Percentiles rank a stretch among this genome's conserved stretches.
Conservation (phyloP, 2,329 filamentous ascomycete species). For the Sporothrix curviconia region DNA sequence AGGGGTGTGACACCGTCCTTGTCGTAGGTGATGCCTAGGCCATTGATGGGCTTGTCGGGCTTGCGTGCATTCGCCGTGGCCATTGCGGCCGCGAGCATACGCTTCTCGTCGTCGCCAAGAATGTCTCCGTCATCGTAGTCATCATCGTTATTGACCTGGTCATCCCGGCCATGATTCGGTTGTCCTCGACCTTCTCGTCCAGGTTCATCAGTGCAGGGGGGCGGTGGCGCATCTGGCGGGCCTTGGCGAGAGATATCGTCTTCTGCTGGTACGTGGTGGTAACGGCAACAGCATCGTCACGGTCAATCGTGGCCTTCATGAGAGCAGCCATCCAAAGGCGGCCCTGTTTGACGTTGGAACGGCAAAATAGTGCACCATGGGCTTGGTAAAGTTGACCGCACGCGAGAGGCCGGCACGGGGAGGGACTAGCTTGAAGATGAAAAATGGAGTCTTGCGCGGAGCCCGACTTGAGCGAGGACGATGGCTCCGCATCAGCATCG, state of each 20-base stretch:
- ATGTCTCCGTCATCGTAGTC: conserved; percentile 14
- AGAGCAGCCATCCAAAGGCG: conserved; percentile 96
- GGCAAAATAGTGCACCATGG: conserved; percentile 94
- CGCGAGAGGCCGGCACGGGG: conserved; percentile 80
- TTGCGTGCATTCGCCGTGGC: conserved; percentile 20
- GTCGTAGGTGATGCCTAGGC: conserved; percentile 33
- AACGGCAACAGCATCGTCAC: conserved; percentile 71
- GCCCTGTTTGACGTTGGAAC: conserved; percentile 85
- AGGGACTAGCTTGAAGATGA: conserved; percentile 97
- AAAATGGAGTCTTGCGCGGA: conserved; percentile 57
- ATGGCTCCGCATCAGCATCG: conserved; percentile 42
- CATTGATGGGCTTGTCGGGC: conserved; percentile 19
- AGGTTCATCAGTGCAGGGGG: conserved; percentile 81
- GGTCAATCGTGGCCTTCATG: conserved; percentile 98
- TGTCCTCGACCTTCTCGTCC: conserved; percentile 38
- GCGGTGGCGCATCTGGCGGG: conserved; percentile 77
- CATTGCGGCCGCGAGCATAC: conserved; percentile 18
- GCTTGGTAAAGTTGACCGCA: conserved; percentile 95
- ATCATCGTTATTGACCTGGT: conserved; percentile 21
- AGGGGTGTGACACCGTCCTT: conserved; percentile 30
- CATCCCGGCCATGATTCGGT: conserved; percentile 3
- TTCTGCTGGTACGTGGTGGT: conserved; percentile 95
- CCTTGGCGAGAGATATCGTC: conserved; percentile 88
- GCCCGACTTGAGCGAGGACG: conserved; percentile 18
- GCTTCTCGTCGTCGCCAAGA: conserved; percentile 19